Evolutionary conservation across 179 eudicot genomes (phyloP), one percentile per base, ranked within the genome.

Genomic region (Dionaea muscipula): DNA sequence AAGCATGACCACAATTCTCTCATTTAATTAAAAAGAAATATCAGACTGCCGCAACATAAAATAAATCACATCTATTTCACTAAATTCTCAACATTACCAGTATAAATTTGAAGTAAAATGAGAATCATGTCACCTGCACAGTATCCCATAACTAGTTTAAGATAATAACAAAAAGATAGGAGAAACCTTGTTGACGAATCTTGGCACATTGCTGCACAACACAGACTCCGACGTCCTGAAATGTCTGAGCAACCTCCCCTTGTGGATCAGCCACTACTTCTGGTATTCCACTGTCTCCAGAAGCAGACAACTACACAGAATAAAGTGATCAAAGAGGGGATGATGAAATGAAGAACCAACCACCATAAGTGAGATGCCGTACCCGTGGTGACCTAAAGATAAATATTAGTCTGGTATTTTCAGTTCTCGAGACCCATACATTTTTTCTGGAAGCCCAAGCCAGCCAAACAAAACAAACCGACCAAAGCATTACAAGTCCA

Each of bases 131-230:
- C 35, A 31, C 1, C 3, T 39, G n/a, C 18, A n/a, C 44, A 39
- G 18, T n/a, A 39, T 10, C 44, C 8, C 12, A 39, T n/a, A 39
- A 7, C 44, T 39, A 39, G n/a, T 17, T 18, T 43, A 2, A 16
- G 21, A 16, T 43, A 6, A 11, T 38, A 2, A 38, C 41, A 38
- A 38, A 38, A 38, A 38, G 15, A 13, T 17, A 5, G 21, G 31
- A 4, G 21, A 33, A 40, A 91, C 98, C 96, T 84, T 87, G 98
- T 68, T 84, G 98, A 61, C 98, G 91, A 58, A 91, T 91, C 77
- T 84, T 91, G 62, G 96, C 98, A 67, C 98, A 91, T 66, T 91
- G 94, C 61, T 82, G 98, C 44, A 91, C 98, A 57, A 91, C 93
- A 74, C 96, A 91, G 62, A 91, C 89, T 47, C 96, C 98, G 21